Evolutionary conservation across 2,329 filamentous ascomycete genomes (phyloP), one percentile per base, ranked within the genome.

Genomic region (Calonectria pauciramosa): DNA sequence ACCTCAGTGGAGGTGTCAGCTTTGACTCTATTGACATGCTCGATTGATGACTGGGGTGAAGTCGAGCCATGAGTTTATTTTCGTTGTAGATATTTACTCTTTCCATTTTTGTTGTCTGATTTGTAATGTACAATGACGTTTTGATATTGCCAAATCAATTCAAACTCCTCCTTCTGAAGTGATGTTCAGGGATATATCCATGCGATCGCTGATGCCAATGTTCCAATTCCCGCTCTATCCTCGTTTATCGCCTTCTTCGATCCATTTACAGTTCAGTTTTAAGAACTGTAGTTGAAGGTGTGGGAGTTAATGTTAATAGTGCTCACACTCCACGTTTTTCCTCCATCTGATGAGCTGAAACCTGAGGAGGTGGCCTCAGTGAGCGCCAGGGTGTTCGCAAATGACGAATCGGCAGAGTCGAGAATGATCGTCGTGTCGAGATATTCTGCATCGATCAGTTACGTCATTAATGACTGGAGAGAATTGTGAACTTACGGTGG

Each of bases 11-110:
- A 28, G 82, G 77, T 1, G 80, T 83, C n/a, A 81, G 80, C 16
- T 76, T 83, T 32, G 82, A 83, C 52, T 78, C 76, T 44, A 73
- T 83, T 13, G 82, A 83, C 47, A 69, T 83, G 75, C 51, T 79
- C 52, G 67, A 75, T 73, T 75, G 30, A 72, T 26, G 18, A n/a
- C 8, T 10, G 5, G 8, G 44, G 16, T 20, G 8, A 44, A 20
- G 7, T 38, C 2, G 3, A 2, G 9, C 3, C 7, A 26, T n/a
- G n/a, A 5, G 2, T 23, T 60, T 5, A 38, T 10, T 23, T 47
- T 47, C 20, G 5, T 23, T 6, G 44, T 23, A 47, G n/a, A 47
- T 47, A 47, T 47, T 23, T 47, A 47, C n/a, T 47, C 1, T 41
- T 20, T 41, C 16, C 1, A 41, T n/a, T 10, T 10, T 47, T 47